These are phyloP conservation scores for Phytophthora fragariae DNA, from an alignment of 352 stramenopile genomes.

Conservation along the genomic window DNA sequence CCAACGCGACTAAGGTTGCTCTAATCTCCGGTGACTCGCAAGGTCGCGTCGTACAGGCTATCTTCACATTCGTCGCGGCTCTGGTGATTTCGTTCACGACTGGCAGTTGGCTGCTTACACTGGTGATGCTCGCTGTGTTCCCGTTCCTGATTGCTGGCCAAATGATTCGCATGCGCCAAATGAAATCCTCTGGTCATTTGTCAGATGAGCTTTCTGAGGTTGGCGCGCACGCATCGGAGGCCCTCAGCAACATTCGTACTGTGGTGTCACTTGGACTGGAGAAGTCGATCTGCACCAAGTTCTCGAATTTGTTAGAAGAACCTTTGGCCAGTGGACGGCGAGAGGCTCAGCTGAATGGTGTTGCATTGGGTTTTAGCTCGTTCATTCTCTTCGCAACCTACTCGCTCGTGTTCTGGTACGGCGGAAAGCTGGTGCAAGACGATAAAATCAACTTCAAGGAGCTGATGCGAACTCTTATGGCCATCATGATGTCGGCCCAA, in stretches of 20 bases:
- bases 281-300: slow-evolving; percentile 27
- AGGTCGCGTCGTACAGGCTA: slow-evolving; percentile 48
- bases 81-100: slow-evolving; percentile 68
- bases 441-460: slow-evolving; percentile 39
- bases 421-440: slow-evolving; percentile 50
- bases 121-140: slow-evolving; percentile 71
- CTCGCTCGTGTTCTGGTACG: slow-evolving; percentile 72
- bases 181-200: slow-evolving; percentile 31
- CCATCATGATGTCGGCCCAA: slow-evolving; percentile 55
- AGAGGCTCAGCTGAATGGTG: slow-evolving; percentile 48
- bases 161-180: slow-evolving; percentile 44
- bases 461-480: slow-evolving; percentile 53
- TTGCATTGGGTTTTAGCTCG: slow-evolving; percentile 75
- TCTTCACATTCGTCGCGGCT: slow-evolving; percentile 60
- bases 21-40: slow-evolving; percentile 61
- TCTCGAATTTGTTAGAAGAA: slow-evolving; percentile 34
- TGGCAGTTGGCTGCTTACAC: slow-evolving; percentile 70
- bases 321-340: slow-evolving; percentile 34
- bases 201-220: slow-evolving; percentile 34
- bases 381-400: slow-evolving; percentile 58
- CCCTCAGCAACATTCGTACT: slow-evolving; percentile 54
- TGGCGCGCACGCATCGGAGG: slow-evolving; percentile 55
- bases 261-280: slow-evolving; percentile 52
- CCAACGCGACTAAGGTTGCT: slow-evolving; percentile 54
- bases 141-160: slow-evolving; percentile 62